Evolutionary conservation across 495 filamentous ascomycete species (phyloP), one percentile per base, ranked within the genome.

Genomic region (Friedmanniomyces endolithicus): DNA sequence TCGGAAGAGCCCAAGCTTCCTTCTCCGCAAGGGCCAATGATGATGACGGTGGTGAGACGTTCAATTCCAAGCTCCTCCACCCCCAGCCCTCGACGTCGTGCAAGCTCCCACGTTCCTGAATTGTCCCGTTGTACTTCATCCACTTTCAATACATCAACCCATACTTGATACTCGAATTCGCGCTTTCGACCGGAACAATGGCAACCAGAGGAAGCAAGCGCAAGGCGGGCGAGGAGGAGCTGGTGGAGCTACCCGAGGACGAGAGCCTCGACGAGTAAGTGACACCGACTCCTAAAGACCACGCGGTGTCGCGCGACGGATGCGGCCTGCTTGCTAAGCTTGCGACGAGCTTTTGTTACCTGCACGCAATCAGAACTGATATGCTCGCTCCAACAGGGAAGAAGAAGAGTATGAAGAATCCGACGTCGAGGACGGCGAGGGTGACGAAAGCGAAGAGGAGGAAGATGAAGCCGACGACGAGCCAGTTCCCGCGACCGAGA

Each of bases 181-280:
- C 16, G 19, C 27, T 31, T 9, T 4, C 27, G 27, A 31, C 4
- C 47, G 12, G 1, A 50, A n/a, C 29, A 50, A 56, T 56, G 54
- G 40, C 54, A 34, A 56, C 54, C 2, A 19, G 54, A 23, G 54
- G 54, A 22, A 23, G 17, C 29, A 56, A 56, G 47, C 31, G 54
- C 20, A 55, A 55, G 53, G 53, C 53, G n/a, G 54, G 31, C 22
- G 54, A 50, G n/a, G 54, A 56, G 45, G 54, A 56, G 27, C 35
- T 56, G 20, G 22, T 33, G 23, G 46, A 56, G 45, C 24, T 55
- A 16, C 53, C 53, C 2, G 53, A 55, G 53, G 53, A 55, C 20
- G 25, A 39, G 17, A 35, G 23, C 20, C 25, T 12, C 12, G 43
- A 55, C 14, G 22, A 48, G 43, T 48, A 40, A 39, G 53, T 55